Percentiles rank a stretch among this genome's conserved stretches.
Conservation (phyloP, 2,329 filamentous ascomycete genomes). For the Fusarium temperatum region DNA sequence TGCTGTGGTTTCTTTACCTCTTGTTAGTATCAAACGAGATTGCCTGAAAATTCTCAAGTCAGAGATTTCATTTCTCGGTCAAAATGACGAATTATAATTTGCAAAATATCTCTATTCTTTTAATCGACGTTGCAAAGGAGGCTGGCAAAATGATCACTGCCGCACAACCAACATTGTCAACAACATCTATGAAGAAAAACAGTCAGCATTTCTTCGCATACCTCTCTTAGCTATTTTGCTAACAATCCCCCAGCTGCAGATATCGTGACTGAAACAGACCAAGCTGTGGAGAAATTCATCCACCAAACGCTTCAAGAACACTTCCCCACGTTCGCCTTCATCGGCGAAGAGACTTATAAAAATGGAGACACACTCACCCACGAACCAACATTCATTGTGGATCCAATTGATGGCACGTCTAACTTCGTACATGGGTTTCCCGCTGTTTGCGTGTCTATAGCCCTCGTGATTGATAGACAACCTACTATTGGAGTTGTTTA, state of each 20-base stretch:
- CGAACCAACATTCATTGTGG: neutral
- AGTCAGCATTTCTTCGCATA: neutral
- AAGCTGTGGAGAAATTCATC: neutral
- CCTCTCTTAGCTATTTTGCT: neutral
- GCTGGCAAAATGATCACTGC: neutral
- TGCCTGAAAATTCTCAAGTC: too few relatives aligned
- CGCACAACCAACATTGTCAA: neutral
- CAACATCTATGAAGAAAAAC: neutral
- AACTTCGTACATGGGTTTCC: neutral
- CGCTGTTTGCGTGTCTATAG: neutral
- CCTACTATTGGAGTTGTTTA: neutral
- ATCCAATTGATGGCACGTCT: neutral
- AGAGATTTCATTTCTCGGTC: neutral
- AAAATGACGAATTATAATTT: neutral
- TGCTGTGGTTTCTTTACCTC: rapidly evolving
- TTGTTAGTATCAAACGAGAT: neutral
- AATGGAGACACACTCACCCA: neutral
- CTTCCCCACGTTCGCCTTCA: neutral
- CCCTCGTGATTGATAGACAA: neutral
- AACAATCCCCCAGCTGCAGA: neutral
- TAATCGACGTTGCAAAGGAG: neutral
- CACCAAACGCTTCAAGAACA: neutral
- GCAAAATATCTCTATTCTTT: neutral
- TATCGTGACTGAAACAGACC: neutral
- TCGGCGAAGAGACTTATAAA: neutral